Conservation (phyloP, 176 grass and related monocot genomes). For the Hordeum marinum region DNA sequence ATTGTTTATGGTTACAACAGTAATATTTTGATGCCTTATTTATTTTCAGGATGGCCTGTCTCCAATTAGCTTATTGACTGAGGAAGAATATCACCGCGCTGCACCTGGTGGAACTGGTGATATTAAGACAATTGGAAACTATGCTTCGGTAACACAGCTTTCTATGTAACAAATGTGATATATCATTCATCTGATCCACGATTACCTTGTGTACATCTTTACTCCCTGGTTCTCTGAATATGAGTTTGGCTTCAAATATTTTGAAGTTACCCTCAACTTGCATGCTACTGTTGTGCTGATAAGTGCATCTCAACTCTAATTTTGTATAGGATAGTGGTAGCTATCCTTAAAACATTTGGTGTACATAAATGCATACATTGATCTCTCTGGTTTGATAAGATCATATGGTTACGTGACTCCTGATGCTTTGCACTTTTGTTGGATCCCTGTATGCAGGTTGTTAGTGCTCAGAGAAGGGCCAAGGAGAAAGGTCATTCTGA, state of each 20-base stretch:
- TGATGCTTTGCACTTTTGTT: constrained; percentile 6
- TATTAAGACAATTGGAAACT: constrained; percentile 93
- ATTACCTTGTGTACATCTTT: background rate
- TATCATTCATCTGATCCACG: background rate
- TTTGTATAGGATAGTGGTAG: background rate
- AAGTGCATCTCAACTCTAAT: background rate
- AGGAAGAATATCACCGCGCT: constrained; percentile 85
- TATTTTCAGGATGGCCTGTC: constrained; percentile 69
- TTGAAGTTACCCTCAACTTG: background rate
- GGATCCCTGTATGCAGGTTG: constrained; percentile 37
- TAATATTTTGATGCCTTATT: background rate
- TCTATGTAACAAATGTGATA: constrained; percentile 1
- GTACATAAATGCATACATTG: background rate
- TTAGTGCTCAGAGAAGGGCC: constrained; percentile 76
- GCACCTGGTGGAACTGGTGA: constrained; percentile 83
- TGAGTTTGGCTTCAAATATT: background rate
- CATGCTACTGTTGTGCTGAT: background rate
- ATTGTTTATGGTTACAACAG: background rate
- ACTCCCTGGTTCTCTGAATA: background rate
- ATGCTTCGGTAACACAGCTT: constrained; percentile 64
- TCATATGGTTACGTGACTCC: background rate
- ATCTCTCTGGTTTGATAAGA: background rate
- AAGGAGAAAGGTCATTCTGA: constrained; percentile 84
- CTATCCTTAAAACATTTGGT: background rate
- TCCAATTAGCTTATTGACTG: constrained; percentile 78